Base-by-base conservation (phyloP, 225 moss, liverwort and hornwort genomes). In the Bryum argenteum region DNA sequence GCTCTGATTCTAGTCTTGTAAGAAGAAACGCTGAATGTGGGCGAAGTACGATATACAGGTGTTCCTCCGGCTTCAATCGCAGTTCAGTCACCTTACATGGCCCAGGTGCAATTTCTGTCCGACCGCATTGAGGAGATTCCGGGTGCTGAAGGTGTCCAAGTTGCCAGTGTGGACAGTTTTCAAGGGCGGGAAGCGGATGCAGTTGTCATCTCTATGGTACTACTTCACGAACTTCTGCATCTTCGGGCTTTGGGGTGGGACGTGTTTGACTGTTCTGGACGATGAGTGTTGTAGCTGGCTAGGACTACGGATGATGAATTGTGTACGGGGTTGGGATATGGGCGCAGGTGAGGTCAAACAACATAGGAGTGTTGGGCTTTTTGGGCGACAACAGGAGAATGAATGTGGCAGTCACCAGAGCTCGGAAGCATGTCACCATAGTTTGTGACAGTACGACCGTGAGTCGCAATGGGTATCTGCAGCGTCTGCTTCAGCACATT, bases 101-200 rank as follows among this genome's bases (percentile, higher is more conserved):
- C 96, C 42, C 96, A 97, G 82, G 96, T 97, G n/a, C 96, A 97
- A 84, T 78, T 97, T 67, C 78, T 97, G 52, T 87, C 88, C 75
- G 91, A 93, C 66, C 85, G 90, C 56, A 89, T 93, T 18, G 91
- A 97, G 75, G 88, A 82, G 22, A 82, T 97, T 56, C 88, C 89
- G 13, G 96, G 89, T 53, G 87, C 82, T 33, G 84, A 84, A 72
- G 79, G 77, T 24, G 87, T 97, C 21, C 90, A 93, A 72, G 91
- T 97, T 38, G 91, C 96, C 15, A 97, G 96, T 68, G 90, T 97
- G 24, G 96, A 97, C 77, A 93, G 96, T 72, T 97, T 93, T 60
- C 96, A 97, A 89, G 96, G 93, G 62, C 93, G 96, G 19, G 96
- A 97, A 76, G 96, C 96, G 14, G 90, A 93, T 66, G 96, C 93